Percentiles rank a stretch among this genome's conserved stretches.
Evolutionary conservation across 805 yeast genomes (phyloP).

Genomic region (Candida oleophila): DNA sequence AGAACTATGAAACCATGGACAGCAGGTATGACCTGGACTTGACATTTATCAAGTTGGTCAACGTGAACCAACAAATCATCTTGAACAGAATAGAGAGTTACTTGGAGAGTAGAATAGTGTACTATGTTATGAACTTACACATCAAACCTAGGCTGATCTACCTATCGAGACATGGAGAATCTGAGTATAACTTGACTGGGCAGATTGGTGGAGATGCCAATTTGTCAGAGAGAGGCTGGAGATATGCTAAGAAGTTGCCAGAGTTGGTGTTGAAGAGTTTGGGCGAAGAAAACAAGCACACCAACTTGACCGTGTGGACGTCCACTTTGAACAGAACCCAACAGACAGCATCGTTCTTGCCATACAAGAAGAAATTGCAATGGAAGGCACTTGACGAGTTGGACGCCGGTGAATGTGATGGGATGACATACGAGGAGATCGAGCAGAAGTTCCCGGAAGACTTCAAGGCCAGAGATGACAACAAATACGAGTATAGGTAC

Average conservation of each 20-base stretch:
- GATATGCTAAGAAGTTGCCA: slow-evolving; percentile 81
- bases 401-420: slow-evolving; percentile 98
- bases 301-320: slow-evolving; percentile 86
- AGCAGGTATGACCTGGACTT: slow-evolving; percentile 55
- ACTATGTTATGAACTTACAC: slow-evolving; percentile 93
- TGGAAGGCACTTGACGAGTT: slow-evolving; percentile 98
- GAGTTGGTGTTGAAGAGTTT: slow-evolving; percentile 66
- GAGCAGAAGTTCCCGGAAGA: slow-evolving; percentile 80
- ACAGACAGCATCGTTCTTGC: slow-evolving; percentile 82
- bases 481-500: slow-evolving; percentile 93
- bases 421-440: slow-evolving; percentile 89
- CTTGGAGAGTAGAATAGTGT: slow-evolving; percentile 87
- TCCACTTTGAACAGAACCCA: slow-evolving; percentile 89
- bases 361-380: slow-evolving; percentile 70
- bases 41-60: slow-evolving; percentile 84
- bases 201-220: slow-evolving; percentile 95
- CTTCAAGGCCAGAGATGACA: slow-evolving; percentile 91
- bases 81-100: slow-evolving; percentile 86
- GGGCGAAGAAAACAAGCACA: slow-evolving; percentile 51
- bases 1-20: slow-evolving; percentile 74
- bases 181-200: slow-evolving; percentile 87
- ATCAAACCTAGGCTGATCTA: slow-evolving; percentile 90
- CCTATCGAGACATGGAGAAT: slow-evolving; percentile 95
- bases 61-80: slow-evolving; percentile 84
- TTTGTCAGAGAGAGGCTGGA: slow-evolving; percentile 77